Percentiles rank a stretch among this genome's conserved stretches.
Evolutionary conservation across 768 basidiomycete genomes (phyloP).

Genomic region (Phaeotremella fagi): DNA sequence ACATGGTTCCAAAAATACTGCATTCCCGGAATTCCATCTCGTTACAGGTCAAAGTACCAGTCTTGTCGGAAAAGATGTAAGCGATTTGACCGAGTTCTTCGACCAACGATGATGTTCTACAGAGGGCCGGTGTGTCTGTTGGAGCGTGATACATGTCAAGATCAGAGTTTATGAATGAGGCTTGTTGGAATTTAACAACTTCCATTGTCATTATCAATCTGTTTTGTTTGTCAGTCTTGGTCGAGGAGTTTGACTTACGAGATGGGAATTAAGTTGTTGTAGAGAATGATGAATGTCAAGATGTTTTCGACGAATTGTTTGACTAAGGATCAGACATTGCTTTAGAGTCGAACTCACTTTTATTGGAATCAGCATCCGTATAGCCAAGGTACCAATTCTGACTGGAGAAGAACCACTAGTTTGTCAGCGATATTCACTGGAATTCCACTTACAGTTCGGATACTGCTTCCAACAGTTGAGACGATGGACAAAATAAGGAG

Average conservation of each 20-base stretch:
- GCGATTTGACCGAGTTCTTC: conserved; percentile 94
- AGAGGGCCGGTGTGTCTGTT: conserved; percentile 94
- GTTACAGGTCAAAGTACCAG: conserved; percentile 84
- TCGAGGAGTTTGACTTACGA: conserved; percentile 54
- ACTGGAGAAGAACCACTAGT: conserved; percentile 74
- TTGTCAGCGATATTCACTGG: no score
- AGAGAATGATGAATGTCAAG: conserved; percentile 94
- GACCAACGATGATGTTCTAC: conserved; percentile 94
- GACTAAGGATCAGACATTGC: conserved; percentile 56
- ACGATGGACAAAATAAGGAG: conserved; percentile 82
- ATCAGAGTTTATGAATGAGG: conserved; percentile 92
- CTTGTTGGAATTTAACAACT: conserved; percentile 97
- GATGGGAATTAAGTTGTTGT: conserved; percentile 98
- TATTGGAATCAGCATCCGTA: conserved; percentile 48
- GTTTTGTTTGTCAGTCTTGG: neutral
- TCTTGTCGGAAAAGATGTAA: conserved; percentile 50
- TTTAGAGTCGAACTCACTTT: conserved; percentile 61
- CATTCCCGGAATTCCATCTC: conserved; percentile 97
- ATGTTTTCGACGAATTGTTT: conserved; percentile 58
- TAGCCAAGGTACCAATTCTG: conserved; percentile 88
- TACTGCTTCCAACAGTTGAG: conserved; percentile 85
- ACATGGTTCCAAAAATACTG: conserved; percentile 79
- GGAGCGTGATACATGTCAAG: conserved; percentile 96
- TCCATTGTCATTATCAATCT: conserved; percentile 97
- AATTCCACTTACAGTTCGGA: conserved; percentile 68